These are phyloP conservation scores for Aspergillus sclerotioniger DNA, from an alignment of 495 filamentous ascomycete species.

Conservation along the genomic window DNA sequence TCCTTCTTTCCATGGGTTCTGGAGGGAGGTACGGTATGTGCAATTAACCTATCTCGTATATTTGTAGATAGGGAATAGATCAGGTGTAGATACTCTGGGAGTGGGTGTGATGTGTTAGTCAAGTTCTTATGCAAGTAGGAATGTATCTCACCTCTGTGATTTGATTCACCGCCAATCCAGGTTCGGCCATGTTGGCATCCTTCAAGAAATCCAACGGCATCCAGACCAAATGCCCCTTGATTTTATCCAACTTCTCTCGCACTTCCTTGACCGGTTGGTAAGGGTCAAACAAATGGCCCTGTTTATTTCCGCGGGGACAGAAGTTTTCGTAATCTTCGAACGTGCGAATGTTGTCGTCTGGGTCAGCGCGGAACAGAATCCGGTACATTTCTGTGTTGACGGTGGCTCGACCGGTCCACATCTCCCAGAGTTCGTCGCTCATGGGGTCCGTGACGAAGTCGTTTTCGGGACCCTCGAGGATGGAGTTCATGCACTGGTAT, in stretches of 20 bases:
- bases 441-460: slow-evolving; percentile 82
- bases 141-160: slow-evolving; percentile 57
- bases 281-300: slow-evolving; percentile 81
- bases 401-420: slow-evolving; percentile 74
- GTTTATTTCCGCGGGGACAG: slow-evolving; percentile 62
- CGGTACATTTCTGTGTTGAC: slow-evolving; percentile 83
- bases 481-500: slow-evolving; percentile 67
- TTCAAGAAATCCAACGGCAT: slow-evolving; percentile 85
- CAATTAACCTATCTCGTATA: too few species aligned
- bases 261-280: slow-evolving; percentile 69
- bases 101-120: slow-evolving; percentile 6
- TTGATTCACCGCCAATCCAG: slow-evolving; percentile 70
- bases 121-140: not conserved
- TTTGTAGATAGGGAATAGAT: not conserved
- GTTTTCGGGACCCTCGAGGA: slow-evolving; percentile 61
- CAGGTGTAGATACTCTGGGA: slow-evolving; percentile 45
- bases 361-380: slow-evolving; percentile 87
- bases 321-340: slow-evolving; percentile 88
- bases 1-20: too few species aligned
- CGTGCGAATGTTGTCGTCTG: slow-evolving; percentile 82
- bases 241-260: slow-evolving; percentile 67
- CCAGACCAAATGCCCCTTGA: slow-evolving; percentile 93
- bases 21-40: not conserved
- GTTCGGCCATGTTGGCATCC: slow-evolving; percentile 89
- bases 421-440: slow-evolving; percentile 75